Base-by-base conservation (phyloP, 1,284 basidiomycete species). In the Rhodofomes roseus region DNA sequence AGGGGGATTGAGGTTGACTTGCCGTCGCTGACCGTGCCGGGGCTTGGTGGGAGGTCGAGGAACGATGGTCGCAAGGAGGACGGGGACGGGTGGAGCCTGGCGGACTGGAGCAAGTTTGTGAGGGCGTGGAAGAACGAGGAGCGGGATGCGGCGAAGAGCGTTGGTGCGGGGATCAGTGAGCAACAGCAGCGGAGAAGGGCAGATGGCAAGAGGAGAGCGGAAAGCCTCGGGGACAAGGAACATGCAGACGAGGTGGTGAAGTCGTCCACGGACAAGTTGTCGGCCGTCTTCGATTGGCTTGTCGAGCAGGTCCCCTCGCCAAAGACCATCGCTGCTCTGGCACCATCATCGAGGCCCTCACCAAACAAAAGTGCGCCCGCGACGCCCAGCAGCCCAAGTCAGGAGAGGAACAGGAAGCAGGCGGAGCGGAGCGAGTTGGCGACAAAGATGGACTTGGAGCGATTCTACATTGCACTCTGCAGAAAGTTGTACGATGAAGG, bases 401-500 rank as follows among this genome's bases (percentile, higher is more conserved):
- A 54, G 44, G 60, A 58, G 41, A 61, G 62, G 55, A 63, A 50
- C 43, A 63, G 56, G 63, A 69, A 59, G 55, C 58, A 50, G 51
- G 62, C 66, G 50, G 66, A 66, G 60, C 67, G 70, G 62, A 80
- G 79, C 52, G 87, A 89, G 57, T 66, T 85, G 18, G 79, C 75
- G 60, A 80, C 77, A 57, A 85, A 85, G 73, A 77, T 79, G 63
- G 88, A 90, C 66, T 71, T 92, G 63, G 90, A 93, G 71, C 75
- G 83, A 64, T 90, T 93, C 70, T 92, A 92, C 68, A 77, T 92
- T 41, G 87, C 90, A 8, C 70, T 93, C 29, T 82, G 87, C 61
- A 82, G 86, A 70, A 92, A 89, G 73, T 71, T 93, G 73, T 92
- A 92, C 65, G 87, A 93, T 60, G 89, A 92, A 70, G 92, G 91